Base-by-base conservation (phyloP, 257 asterid species). In the Rhazya stricta region DNA sequence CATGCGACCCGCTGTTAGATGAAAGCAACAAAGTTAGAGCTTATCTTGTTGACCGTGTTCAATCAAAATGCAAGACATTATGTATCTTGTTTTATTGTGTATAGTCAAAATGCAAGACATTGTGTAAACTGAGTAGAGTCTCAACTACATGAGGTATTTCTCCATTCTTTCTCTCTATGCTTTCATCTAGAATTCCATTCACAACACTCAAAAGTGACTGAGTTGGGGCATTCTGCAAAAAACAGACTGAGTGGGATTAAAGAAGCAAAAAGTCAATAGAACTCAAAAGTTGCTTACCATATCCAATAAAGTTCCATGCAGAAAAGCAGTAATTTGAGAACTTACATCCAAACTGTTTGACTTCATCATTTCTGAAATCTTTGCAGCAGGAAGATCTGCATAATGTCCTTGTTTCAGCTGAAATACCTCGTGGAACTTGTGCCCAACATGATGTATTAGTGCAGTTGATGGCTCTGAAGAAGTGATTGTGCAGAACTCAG, bases 261-360 rank as follows among this genome's bases (percentile, higher is more conserved):
- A 27, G 57, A 34, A 54, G 54, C 50, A 71, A 27, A 18, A 60
- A 34, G 60, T 41, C 71, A 45, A 43, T 45, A 11, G 8, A 11
- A 71, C 5, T 37, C 45, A 45, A 29, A 23, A 69, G 43, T 15
- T 25, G 4, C 30, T 15, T 45, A 69, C 48, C 62, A 76, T 62
- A 63, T 61, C 43, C 45, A 1, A n/a, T 18, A 46, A 42, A 69
- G 74, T 53, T 71, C 5, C 42, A 32, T 34, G 63, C 23, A 54
- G 34, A 62, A 77, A 71, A 54, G 58, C 45, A 42, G 19, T 76
- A n/a, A 51, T 76, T 76, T 62, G 41, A 75, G 42, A 66, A 81
- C 90, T 80, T 81, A 92, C 99, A 83, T 94, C 97, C 84, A 94
- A 83, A 90, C 97, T 86, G 80, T 89, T 92, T 5, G 99, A 84